Percentiles rank a stretch among this genome's conserved stretches.
These are phyloP conservation scores for Candolleomyces eurysporus DNA, from an alignment of 768 basidiomycete genomes.

Conservation along the genomic window DNA sequence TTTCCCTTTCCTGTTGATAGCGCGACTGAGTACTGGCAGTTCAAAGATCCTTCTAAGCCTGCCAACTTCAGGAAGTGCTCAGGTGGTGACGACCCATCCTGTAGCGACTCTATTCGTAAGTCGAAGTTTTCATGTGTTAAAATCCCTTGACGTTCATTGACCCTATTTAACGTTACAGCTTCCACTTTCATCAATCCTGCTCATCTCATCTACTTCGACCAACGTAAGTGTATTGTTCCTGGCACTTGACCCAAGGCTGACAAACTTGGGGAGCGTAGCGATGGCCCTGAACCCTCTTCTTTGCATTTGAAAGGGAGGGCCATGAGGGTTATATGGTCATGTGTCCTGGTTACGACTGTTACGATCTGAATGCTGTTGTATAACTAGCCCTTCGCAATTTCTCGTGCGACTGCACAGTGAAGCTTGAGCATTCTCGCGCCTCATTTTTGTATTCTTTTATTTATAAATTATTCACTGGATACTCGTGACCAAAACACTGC, in stretches of 20 bases:
- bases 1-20: conserved; percentile 7
- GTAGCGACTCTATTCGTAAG: conserved; percentile 48
- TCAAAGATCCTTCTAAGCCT: conserved; percentile 37
- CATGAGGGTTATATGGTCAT: too few relatives aligned
- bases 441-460: too few relatives aligned
- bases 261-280: neutral
- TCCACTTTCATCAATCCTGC: conserved; percentile 46
- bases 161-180: conserved; percentile 22
- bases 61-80: conserved; percentile 39
- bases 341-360: too few relatives aligned
- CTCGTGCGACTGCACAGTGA: too few relatives aligned
- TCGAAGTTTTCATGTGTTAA: neutral
- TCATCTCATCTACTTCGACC: conserved; percentile 46
- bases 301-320: neutral
- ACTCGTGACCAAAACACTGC: too few relatives aligned
- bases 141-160: neutral
- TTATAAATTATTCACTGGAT: too few relatives aligned
- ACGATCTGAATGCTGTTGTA: too few relatives aligned
- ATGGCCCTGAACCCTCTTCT: conserved; percentile 2
- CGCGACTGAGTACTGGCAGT: conserved; percentile 44
- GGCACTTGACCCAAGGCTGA: neutral
- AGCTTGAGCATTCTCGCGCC: too few relatives aligned
- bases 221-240: conserved; percentile 28
- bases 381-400: too few relatives aligned
- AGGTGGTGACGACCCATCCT: conserved; percentile 44